Evolutionary conservation across 2,329 filamentous ascomycete genomes (phyloP).

Genomic region (Setomelanomma holmii): DNA sequence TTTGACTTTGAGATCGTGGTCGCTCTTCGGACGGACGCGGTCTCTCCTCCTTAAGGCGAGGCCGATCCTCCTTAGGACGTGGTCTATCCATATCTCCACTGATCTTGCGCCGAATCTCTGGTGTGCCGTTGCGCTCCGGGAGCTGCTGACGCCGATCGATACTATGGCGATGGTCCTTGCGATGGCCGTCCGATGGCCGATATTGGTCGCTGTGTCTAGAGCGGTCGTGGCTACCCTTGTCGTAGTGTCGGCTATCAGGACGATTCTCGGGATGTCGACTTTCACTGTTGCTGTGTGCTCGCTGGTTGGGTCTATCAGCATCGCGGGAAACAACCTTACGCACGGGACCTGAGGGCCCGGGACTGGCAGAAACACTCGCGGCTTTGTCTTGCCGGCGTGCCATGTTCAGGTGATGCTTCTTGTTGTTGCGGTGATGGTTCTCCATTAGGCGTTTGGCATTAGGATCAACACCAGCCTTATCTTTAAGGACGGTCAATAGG

Average conservation of each 20-base stretch:
- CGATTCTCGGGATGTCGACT: slow-evolving; percentile 42
- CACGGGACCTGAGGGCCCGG: slow-evolving; percentile 61
- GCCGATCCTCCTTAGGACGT: slow-evolving; percentile 27
- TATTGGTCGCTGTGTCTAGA: slow-evolving; percentile 47
- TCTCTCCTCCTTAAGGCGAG: slow-evolving; percentile 8
- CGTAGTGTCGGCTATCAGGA: slow-evolving; percentile 40
- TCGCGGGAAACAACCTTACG: slow-evolving; percentile 45
- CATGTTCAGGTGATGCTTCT: slow-evolving; percentile 69
- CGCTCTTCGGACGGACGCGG: slow-evolving; percentile 55
- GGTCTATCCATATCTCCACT: slow-evolving; percentile 53
- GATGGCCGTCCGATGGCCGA: slow-evolving; percentile 36
- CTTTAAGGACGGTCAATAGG: slow-evolving; percentile 89
- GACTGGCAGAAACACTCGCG: slow-evolving; percentile 73
- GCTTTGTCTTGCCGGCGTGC: slow-evolving; percentile 64
- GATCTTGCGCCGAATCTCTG: slow-evolving; percentile 52
- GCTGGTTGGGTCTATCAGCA: slow-evolving; percentile 46
- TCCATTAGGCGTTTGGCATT: slow-evolving; percentile 81
- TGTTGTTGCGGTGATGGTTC: slow-evolving; percentile 94
- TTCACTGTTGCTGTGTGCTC: slow-evolving; percentile 47
- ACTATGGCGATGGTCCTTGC: slow-evolving; percentile 48
- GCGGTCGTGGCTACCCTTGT: slow-evolving; percentile 34
- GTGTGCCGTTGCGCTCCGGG: slow-evolving; percentile 49
- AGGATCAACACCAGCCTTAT: slow-evolving; percentile 76
- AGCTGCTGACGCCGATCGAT: slow-evolving; percentile 48
- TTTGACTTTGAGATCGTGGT: slow-evolving; percentile 53